Evolutionary conservation across 192 early-diverging fungal species (phyloP).

Genomic region (Thamnidium elegans): DNA sequence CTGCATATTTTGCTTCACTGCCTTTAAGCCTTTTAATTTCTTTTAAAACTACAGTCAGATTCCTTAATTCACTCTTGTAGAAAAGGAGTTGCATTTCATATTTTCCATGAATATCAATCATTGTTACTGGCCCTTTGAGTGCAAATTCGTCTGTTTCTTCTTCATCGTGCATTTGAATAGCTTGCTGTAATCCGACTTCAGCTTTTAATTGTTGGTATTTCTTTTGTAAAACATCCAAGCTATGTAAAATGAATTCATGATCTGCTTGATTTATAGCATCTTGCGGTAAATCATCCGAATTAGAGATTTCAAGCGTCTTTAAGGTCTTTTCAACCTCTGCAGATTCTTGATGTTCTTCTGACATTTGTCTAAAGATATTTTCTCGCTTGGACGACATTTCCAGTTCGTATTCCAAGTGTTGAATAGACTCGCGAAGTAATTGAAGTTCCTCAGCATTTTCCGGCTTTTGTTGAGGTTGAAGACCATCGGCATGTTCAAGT

Average conservation of each 20-base stretch:
- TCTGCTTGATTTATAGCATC: neutral
- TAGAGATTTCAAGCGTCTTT: constrained; percentile 1
- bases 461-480: neutral
- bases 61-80: constrained; percentile 12
- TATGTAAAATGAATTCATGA: neutral
- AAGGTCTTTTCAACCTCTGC: constrained; percentile 9
- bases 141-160: neutral
- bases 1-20: neutral
- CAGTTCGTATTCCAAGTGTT: constrained; percentile 20
- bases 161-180: neutral
- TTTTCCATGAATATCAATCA: neutral
- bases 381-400: constrained; percentile 4
- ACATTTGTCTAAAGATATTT: constrained; percentile 6
- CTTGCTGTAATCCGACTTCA: neutral
- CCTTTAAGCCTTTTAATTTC: constrained; percentile 2
- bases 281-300: neutral
- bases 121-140: neutral
- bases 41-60: constrained; percentile 1
- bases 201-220: neutral
- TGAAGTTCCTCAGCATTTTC: constrained; percentile 8
- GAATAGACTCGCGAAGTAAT: constrained; percentile 5
- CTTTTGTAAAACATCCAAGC: neutral
- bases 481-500: constrained; percentile 15
- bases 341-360: constrained; percentile 9
- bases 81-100: neutral